Conservation (phyloP, 352 stramenopile genomes). For the Phytophthora kernoviae region DNA sequence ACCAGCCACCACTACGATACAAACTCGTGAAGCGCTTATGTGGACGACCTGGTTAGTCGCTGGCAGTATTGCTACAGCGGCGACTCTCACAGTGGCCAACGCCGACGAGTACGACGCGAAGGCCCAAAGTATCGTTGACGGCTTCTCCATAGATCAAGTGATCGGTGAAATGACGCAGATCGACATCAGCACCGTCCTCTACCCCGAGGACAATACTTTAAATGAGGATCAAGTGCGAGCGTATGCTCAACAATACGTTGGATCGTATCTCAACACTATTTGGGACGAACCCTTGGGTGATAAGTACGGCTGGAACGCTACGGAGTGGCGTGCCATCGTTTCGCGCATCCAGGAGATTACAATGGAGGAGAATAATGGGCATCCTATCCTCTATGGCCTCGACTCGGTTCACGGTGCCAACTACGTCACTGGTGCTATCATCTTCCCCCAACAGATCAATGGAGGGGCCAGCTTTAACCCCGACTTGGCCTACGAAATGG, state of each 20-base stretch:
- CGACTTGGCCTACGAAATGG: slow-evolving; percentile 62
- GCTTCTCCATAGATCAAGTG: slow-evolving; percentile 34
- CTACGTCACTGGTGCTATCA: slow-evolving; percentile 74
- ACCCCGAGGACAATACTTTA: slow-evolving; percentile 51
- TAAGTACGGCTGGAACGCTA: slow-evolving; percentile 52
- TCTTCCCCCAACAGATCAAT: slow-evolving; percentile 91
- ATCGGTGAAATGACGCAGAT: slow-evolving; percentile 92
- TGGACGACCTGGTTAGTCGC: slow-evolving; percentile 20
- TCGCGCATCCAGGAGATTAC: slow-evolving; percentile 76
- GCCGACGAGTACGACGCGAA: slow-evolving; percentile 13
- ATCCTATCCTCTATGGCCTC: slow-evolving; percentile 84
- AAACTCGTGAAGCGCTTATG: slow-evolving; percentile 17
- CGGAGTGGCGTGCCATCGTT: slow-evolving; percentile 67
- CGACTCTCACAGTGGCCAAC: slow-evolving; percentile 8
- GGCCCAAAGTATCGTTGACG: slow-evolving; percentile 18
- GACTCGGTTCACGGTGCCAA: slow-evolving; percentile 90
- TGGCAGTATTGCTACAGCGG: slow-evolving; percentile 6
- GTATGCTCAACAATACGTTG: slow-evolving; percentile 76
- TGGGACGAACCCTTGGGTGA: slow-evolving; percentile 50
- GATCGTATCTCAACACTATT: slow-evolving; percentile 86
- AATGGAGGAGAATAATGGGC: slow-evolving; percentile 58
- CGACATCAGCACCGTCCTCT: slow-evolving; percentile 76
- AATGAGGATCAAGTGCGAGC: slow-evolving; percentile 55
- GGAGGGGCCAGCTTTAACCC: slow-evolving; percentile 87
- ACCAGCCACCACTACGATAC: background rate